phyloP scores from a whole-genome alignment of 257 asterid genomes.

The Oldenlandia corymbosa region DNA sequence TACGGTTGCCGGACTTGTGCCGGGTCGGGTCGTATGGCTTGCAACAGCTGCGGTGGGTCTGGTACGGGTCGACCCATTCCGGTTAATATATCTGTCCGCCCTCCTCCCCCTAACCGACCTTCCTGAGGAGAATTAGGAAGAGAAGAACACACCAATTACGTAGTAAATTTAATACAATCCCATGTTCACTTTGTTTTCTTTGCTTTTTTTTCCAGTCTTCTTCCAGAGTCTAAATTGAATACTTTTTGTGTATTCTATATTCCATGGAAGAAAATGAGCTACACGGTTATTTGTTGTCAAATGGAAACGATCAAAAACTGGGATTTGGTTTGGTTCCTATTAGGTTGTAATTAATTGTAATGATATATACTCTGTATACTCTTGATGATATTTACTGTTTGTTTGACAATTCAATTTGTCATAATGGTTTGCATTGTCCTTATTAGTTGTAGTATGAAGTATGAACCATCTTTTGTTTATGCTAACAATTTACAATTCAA shows the following conservation, averaged over 20 bases:
- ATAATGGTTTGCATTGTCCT: no score
- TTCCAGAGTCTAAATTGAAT: not conserved
- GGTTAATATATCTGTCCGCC: conserved; percentile 64
- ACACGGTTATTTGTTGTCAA: no score
- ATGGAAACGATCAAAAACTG: not conserved
- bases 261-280: not conserved
- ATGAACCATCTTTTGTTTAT: no score
- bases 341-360: conserved; percentile 8
- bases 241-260: not conserved
- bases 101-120: conserved; percentile 41
- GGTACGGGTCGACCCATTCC: conserved; percentile 94
- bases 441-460: no score
- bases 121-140: conserved; percentile 19
- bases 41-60: conserved; percentile 81
- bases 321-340: not conserved
- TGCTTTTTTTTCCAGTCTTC: not conserved
- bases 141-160: no score
- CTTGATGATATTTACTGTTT: no score
- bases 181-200: not conserved
- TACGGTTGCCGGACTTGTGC: conserved; percentile 85
- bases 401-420: no score
- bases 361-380: no score
- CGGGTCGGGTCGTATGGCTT: conserved; percentile 89
- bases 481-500: no score
- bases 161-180: not conserved